Conservation (phyloP, 805 yeast genomes). For the Candida xiaguanensis region DNA sequence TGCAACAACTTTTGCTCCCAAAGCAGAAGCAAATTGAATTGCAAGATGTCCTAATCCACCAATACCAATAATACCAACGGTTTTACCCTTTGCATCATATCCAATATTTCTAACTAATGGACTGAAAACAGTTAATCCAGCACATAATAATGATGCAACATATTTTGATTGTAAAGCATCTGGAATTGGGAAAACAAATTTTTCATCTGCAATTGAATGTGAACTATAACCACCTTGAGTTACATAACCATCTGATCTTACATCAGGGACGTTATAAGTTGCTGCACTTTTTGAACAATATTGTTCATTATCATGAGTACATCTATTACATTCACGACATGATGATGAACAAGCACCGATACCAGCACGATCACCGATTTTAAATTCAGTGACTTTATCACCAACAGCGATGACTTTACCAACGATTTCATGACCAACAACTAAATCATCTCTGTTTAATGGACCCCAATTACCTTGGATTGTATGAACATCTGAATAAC, state of each 20-base stretch:
- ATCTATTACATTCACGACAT: conserved; percentile 62
- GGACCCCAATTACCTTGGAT: conserved; percentile 51
- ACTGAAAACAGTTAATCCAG: conserved; percentile 52
- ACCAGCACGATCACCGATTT: conserved; percentile 75
- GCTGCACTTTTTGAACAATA: conserved; percentile 48
- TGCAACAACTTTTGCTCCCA: conserved; percentile 62
- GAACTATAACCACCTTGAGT: conserved; percentile 51
- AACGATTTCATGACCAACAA: conserved; percentile 64
- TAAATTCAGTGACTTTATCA: conserved; percentile 44
- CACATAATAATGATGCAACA: conserved; percentile 56
- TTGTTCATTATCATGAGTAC: conserved; percentile 34
- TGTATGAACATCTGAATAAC: conserved; percentile 61
- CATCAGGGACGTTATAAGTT: conserved; percentile 51
- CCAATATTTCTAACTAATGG: conserved; percentile 45
- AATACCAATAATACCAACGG: conserved; percentile 59
- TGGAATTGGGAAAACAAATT: conserved; percentile 48
- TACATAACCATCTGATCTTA: conserved; percentile 22
- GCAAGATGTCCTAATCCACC: conserved; percentile 71
- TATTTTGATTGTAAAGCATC: conserved; percentile 35
- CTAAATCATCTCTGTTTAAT: conserved; percentile 30
- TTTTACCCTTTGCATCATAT: conserved; percentile 22
- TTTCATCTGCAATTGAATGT: conserved; percentile 41
- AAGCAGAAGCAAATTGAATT: conserved; percentile 53
- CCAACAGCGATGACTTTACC: conserved; percentile 65
- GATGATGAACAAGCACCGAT: conserved; percentile 67